phyloP scores from a whole-genome alignment of 1,284 basidiomycete genomes.

The Meira nashicola region DNA sequence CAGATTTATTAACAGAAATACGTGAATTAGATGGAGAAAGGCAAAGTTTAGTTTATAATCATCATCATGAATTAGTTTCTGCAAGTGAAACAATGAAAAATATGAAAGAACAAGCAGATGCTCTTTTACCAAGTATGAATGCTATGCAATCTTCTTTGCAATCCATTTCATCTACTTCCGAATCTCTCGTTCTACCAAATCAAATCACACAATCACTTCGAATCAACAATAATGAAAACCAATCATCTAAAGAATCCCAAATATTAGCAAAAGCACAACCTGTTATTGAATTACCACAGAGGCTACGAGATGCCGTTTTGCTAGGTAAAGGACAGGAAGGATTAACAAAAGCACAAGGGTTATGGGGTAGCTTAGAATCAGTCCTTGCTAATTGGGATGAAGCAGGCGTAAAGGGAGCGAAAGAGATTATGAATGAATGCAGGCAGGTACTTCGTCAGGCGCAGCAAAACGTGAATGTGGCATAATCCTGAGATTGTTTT shows the following conservation, averaged over 20 bases:
- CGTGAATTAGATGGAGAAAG: conserved; percentile 78
- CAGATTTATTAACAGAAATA: conserved; percentile 59
- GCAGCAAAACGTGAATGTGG: not conserved
- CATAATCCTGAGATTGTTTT: not conserved
- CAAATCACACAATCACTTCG: not conserved
- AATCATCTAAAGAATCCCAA: too few relatives aligned
- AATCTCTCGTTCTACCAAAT: not conserved
- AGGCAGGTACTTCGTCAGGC: conserved; percentile 29
- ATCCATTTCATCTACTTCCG: conserved; percentile 2
- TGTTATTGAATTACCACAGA: conserved; percentile 31
- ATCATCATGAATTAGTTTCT: conserved; percentile 86
- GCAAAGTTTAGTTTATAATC: conserved; percentile 86
- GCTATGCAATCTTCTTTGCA: not conserved
- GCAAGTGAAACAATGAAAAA: conserved; percentile 83
- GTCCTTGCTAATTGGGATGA: conserved; percentile 36
- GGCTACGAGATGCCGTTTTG: conserved; percentile 26
- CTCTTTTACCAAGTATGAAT: conserved; percentile 30
- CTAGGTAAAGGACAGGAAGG: conserved; percentile 10
- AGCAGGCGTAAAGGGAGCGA: conserved; percentile 29
- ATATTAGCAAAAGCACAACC: not conserved
- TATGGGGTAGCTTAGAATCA: conserved; percentile 35
- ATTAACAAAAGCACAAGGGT: conserved; percentile 28
- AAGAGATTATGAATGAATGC: conserved; percentile 35
- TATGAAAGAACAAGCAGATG: conserved; percentile 34
- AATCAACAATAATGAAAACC: too few relatives aligned